A percentile compares a stretch with the other conserved stretches of the same genome.
phyloP scores from a whole-genome alignment of 768 basidiomycete species.

The Pulveroboletus ravenelii region DNA sequence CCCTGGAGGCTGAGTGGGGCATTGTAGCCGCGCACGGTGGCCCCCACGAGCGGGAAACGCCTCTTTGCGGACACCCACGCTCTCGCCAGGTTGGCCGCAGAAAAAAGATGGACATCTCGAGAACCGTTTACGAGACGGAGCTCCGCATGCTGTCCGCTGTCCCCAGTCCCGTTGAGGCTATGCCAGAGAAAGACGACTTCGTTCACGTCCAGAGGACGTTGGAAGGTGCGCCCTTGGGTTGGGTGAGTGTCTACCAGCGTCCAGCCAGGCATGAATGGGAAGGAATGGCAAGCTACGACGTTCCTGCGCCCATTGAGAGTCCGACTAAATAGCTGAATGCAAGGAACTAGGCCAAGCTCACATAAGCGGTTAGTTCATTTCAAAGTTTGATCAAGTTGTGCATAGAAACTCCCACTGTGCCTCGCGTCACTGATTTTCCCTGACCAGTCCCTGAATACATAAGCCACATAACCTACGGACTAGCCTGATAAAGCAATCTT shows the following conservation, averaged over 20 bases:
- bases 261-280: constrained; percentile 13
- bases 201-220: constrained; percentile 37
- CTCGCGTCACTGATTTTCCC: too few species aligned
- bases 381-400: too few species aligned
- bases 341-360: neutral
- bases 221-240: constrained; percentile 14
- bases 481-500: too few species aligned
- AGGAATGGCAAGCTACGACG: neutral
- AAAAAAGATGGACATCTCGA: constrained; percentile 23
- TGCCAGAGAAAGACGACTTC: constrained; percentile 44
- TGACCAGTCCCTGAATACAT: too few species aligned
- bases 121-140: constrained; percentile 24
- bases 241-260: constrained; percentile 5
- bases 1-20: neutral
- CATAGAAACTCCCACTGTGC: too few species aligned
- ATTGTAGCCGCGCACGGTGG: constrained; percentile 28
- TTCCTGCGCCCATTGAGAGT: too few species aligned
- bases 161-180: constrained; percentile 38
- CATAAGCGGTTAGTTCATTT: neutral
- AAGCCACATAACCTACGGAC: too few species aligned
- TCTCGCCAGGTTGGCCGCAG: constrained; percentile 32
- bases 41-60: constrained; percentile 46
- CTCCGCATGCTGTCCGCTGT: constrained; percentile 33
- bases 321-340: too few species aligned
- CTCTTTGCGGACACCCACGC: constrained; percentile 47